A percentile compares a stretch with the other conserved stretches of the same genome.
These are phyloP conservation scores for Naganishia sp. DNA, from an alignment of 1,284 basidiomycete species.

Conservation along the genomic window DNA sequence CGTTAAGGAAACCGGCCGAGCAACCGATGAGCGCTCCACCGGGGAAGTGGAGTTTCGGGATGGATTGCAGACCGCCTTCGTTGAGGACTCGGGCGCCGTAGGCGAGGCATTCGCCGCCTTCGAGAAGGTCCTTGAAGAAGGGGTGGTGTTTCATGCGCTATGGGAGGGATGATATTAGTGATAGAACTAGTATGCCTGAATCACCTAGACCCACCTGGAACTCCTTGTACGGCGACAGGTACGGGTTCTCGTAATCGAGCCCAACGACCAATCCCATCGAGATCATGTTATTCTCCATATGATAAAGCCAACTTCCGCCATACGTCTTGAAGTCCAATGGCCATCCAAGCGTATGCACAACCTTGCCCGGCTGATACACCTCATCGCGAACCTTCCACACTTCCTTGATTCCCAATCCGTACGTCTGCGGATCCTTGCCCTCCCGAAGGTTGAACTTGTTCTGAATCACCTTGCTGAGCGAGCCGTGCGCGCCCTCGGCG, in stretches of 20 bases:
- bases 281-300: slow-evolving; percentile 91
- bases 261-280: slow-evolving; percentile 90
- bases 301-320: slow-evolving; percentile 92
- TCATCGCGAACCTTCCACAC: slow-evolving; percentile 87
- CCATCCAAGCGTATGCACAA: slow-evolving; percentile 94
- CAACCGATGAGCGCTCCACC: slow-evolving; percentile 95
- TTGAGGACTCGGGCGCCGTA: slow-evolving; percentile 91
- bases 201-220: slow-evolving; percentile 67
- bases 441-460: slow-evolving; percentile 77
- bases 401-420: slow-evolving; percentile 95
- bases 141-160: slow-evolving; percentile 98
- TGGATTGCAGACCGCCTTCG: slow-evolving; percentile 91
- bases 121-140: slow-evolving; percentile 77
- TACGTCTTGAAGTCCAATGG: slow-evolving; percentile 84
- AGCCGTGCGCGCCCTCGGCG: slow-evolving; percentile 94
- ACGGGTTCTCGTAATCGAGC: slow-evolving; percentile 93
- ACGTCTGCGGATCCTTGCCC: slow-evolving; percentile 85
- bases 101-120: slow-evolving; percentile 75
- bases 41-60: slow-evolving; percentile 90
- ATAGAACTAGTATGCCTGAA: background rate
- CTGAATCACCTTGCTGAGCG: slow-evolving; percentile 79
- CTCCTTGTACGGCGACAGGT: slow-evolving; percentile 87
- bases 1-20: slow-evolving; percentile 90
- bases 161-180: background rate
- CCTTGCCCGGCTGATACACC: slow-evolving; percentile 77